A percentile compares a stretch with the other conserved stretches of the same genome.
Conservation (phyloP, 768 basidiomycete species). For the Naganishia antarctica region DNA sequence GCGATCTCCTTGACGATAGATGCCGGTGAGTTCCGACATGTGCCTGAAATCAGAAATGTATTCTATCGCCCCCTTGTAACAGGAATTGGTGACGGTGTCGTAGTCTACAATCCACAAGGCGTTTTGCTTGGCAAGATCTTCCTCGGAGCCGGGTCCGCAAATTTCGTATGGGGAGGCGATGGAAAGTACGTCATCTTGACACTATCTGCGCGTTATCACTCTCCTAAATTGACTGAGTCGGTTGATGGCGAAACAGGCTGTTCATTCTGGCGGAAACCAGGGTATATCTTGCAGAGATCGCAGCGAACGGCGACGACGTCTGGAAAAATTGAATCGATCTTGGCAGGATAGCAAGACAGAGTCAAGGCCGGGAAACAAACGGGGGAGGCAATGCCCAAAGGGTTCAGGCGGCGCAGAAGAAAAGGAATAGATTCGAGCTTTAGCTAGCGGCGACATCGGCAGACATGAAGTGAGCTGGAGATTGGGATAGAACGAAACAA, state of each 20-base stretch:
- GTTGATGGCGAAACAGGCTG: conserved; percentile 1
- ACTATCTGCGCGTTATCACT: too few species aligned
- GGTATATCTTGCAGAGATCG: conserved; percentile 24
- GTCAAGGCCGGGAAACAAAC: too few species aligned
- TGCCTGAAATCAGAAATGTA: not conserved
- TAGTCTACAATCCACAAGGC: conserved; percentile 41
- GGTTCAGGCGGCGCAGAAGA: too few species aligned
- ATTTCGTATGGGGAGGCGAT: conserved; percentile 33
- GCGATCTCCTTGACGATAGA: too few species aligned
- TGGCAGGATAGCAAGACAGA: too few species aligned
- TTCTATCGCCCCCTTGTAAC: not conserved
- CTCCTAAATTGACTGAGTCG: not conserved
- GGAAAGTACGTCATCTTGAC: conserved; percentile 22
- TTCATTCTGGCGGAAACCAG: conserved; percentile 25
- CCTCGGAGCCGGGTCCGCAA: conserved; percentile 35
- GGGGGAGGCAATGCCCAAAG: too few species aligned
- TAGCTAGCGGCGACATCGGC: too few species aligned
- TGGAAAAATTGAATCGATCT: conserved; percentile 11
- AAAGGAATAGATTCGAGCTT: too few species aligned
- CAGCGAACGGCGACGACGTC: conserved; percentile 17
- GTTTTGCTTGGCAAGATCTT: conserved; percentile 47
- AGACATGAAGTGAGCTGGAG: too few species aligned
- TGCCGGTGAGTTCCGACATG: conserved; percentile 6
- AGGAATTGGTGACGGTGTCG: conserved; percentile 37
- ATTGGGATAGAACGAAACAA: too few species aligned